These are phyloP conservation scores for Trichoderma asperellum DNA, from an alignment of 2,329 filamentous ascomycete genomes.

Conservation along the genomic window DNA sequence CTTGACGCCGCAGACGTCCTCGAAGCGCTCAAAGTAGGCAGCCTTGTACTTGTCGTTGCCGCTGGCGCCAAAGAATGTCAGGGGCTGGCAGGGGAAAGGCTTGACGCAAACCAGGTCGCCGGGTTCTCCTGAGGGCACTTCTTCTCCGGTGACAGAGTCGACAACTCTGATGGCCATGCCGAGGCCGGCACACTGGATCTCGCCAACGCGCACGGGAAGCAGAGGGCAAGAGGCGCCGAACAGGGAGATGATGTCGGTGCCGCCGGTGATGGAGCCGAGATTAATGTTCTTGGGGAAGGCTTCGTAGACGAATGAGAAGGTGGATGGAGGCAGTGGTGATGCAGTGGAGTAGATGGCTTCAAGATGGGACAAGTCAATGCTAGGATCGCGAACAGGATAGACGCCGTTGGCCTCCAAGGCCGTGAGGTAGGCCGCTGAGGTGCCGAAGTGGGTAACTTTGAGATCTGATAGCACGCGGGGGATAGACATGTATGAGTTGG, in stretches of 20 bases:
- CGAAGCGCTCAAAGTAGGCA: constrained; percentile 88
- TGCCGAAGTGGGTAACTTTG: constrained; percentile 89
- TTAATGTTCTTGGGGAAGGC: constrained; percentile 82
- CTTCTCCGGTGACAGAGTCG: constrained; percentile 60
- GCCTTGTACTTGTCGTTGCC: constrained; percentile 74
- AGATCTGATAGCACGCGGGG: constrained; percentile 80
- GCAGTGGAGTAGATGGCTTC: constrained; percentile 93
- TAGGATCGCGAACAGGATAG: constrained; percentile 56
- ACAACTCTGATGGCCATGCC: constrained; percentile 75
- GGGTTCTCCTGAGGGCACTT: constrained; percentile 64
- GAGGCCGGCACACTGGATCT: constrained; percentile 77
- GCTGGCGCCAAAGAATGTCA: constrained; percentile 77
- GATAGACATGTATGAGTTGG: constrained; percentile 78
- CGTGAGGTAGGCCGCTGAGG: constrained; percentile 90
- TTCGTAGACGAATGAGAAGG: constrained; percentile 86
- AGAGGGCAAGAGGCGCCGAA: constrained; percentile 85
- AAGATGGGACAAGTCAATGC: constrained; percentile 65
- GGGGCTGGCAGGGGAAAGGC: constrained; percentile 88
- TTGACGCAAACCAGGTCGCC: constrained; percentile 87
- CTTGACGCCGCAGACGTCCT: constrained; percentile 44
- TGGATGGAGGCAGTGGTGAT: constrained; percentile 88
- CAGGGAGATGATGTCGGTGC: constrained; percentile 94
- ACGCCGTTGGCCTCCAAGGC: constrained; percentile 80
- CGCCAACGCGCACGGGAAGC: constrained; percentile 70
- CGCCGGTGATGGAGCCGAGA: constrained; percentile 90